Evolutionary conservation across 2,329 filamentous ascomycete genomes (phyloP).

Genomic region (Tothia fuscella): DNA sequence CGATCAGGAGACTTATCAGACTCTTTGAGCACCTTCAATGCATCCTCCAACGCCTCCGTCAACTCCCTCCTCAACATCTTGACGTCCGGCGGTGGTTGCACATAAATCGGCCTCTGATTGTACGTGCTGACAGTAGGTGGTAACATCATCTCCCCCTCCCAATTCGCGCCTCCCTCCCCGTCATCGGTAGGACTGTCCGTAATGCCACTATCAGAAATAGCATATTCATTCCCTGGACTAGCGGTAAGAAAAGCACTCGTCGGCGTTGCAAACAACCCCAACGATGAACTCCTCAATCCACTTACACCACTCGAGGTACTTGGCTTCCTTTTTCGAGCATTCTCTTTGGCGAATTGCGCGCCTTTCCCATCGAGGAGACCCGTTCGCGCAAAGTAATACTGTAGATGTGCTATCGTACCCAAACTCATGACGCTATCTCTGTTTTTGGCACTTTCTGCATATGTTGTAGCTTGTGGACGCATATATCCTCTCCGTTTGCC

Average conservation of each 20-base stretch:
- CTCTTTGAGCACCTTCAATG: slow-evolving; percentile 54
- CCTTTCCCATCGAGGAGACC: slow-evolving; percentile 89
- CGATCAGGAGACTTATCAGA: slow-evolving; percentile 27
- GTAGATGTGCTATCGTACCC: slow-evolving; percentile 91
- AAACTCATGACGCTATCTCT: slow-evolving; percentile 92
- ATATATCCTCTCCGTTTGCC: slow-evolving; percentile 65
- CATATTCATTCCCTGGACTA: slow-evolving; percentile 1
- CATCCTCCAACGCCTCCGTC: slow-evolving; percentile 55
- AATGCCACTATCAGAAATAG: slow-evolving; percentile 22
- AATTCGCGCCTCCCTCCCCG: slow-evolving; percentile 37
- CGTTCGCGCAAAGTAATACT: slow-evolving; percentile 96
- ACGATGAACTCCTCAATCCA: neutral
- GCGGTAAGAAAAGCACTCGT: neutral
- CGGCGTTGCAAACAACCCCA: slow-evolving; percentile 1
- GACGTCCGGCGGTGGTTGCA: slow-evolving; percentile 75
- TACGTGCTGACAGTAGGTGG: slow-evolving; percentile 98
- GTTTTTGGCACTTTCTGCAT: slow-evolving; percentile 78
- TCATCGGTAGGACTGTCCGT: slow-evolving; percentile 44
- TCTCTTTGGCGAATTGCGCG: slow-evolving; percentile 61
- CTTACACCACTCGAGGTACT: neutral
- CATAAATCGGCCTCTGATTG: slow-evolving; percentile 67
- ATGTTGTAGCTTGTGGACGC: slow-evolving; percentile 75
- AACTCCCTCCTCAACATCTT: slow-evolving; percentile 62
- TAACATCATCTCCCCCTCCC: slow-evolving; percentile 65
- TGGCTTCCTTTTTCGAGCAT: slow-evolving; percentile 3